phyloP scores from a whole-genome alignment of 148 eudicot species.

The Selenicereus undatus region DNA sequence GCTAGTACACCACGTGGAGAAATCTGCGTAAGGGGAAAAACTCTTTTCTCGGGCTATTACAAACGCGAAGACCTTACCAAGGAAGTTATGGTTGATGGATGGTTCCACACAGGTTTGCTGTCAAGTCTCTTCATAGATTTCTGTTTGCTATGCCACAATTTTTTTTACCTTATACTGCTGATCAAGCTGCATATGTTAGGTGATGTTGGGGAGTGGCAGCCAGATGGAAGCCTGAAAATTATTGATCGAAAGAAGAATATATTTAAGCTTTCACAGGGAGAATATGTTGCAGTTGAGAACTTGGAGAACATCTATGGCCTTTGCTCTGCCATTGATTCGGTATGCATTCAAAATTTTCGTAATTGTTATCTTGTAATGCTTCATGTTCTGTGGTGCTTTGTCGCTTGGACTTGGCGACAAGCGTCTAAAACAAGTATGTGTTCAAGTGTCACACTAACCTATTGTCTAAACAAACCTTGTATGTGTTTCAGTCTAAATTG shows the following conservation, averaged over 20 bases:
- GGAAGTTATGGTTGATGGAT: conserved; percentile 86
- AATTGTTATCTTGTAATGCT: not conserved
- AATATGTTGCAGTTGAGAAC: conserved; percentile 98
- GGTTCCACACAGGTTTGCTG: conserved; percentile 87
- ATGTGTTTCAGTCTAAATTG: too few species aligned
- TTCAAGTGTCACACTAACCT: too few species aligned
- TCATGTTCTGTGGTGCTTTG: too few species aligned
- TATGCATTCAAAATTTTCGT: conserved; percentile 30
- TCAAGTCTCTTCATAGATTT: not conserved
- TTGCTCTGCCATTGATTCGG: conserved; percentile 66
- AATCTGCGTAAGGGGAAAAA: conserved; percentile 78
- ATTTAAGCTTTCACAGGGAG: conserved; percentile 97
- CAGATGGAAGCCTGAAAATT: conserved; percentile 89
- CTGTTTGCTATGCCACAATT: not conserved
- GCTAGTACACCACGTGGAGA: conserved; percentile 81
- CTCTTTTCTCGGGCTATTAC: conserved; percentile 83
- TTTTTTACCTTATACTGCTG: not conserved
- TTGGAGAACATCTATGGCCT: conserved; percentile 85
- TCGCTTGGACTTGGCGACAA: too few species aligned
- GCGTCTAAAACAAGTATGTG: too few species aligned
- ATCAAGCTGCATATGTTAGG: conserved; percentile 40
- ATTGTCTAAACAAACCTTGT: too few species aligned
- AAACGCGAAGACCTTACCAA: conserved; percentile 93
- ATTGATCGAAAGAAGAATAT: conserved; percentile 96
- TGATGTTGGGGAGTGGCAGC: conserved; percentile 98